Conservation (phyloP, 75 land plant genomes). For the Cunninghamia lanceolata region DNA sequence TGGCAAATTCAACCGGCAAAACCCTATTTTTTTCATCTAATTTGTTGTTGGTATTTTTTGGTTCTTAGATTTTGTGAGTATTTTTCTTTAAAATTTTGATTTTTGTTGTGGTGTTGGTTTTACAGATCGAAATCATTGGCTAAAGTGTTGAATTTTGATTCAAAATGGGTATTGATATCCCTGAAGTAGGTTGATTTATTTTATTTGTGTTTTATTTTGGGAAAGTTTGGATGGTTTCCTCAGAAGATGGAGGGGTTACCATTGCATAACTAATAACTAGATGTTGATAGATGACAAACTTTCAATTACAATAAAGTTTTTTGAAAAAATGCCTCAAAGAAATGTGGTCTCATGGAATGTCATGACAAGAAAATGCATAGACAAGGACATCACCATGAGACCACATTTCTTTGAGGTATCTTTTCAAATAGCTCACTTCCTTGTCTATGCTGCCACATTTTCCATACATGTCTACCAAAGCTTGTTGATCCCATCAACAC, state of each 20-base stretch:
- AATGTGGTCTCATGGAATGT: too few species aligned
- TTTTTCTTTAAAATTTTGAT: not conserved
- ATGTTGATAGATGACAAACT: too few species aligned
- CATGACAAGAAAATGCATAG: too few species aligned
- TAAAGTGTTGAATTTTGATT: not conserved
- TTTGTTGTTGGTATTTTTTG: not conserved
- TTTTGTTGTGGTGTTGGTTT: not conserved
- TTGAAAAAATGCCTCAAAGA: too few species aligned
- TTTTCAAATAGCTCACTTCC: too few species aligned
- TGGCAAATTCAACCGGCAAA: not conserved
- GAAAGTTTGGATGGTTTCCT: conserved; percentile 26
- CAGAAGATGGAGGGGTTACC: conserved; percentile 76
- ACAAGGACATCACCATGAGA: too few species aligned
- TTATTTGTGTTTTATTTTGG: not conserved
- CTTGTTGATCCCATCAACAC: too few species aligned
- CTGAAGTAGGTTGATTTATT: conserved; percentile 22
- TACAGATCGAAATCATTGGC: not conserved
- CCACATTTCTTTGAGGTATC: too few species aligned
- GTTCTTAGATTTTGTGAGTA: not conserved
- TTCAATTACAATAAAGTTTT: too few species aligned
- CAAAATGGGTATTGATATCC: conserved; percentile 64
- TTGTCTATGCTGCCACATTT: too few species aligned
- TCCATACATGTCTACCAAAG: too few species aligned
- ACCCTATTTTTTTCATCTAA: not conserved
- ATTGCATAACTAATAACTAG: too few species aligned